Conservation (phyloP, 108 stramenopile genomes). For the Skeletonema costatum region DNA sequence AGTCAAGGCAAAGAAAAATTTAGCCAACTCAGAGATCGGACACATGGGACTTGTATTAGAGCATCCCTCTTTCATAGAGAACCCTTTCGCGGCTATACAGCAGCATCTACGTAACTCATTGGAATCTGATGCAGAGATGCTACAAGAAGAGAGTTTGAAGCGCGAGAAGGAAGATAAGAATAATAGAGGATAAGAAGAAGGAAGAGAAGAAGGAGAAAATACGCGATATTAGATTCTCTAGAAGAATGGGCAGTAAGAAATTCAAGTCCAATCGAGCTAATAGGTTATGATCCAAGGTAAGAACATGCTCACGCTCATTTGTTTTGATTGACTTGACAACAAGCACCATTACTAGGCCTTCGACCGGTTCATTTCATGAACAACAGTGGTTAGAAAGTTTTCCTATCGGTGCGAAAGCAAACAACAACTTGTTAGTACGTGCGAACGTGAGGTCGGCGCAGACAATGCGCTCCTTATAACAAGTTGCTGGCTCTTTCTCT, state of each 20-base stretch:
- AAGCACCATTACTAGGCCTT: slow-evolving; percentile 45
- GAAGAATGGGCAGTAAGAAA: slow-evolving; percentile 35
- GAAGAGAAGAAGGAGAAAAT: slow-evolving; percentile 53
- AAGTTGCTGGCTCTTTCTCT: slow-evolving; percentile 31
- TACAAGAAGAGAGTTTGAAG: slow-evolving; percentile 39
- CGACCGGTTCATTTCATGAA: slow-evolving; percentile 8
- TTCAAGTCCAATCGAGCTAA: slow-evolving; percentile 12
- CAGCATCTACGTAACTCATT: slow-evolving; percentile 80
- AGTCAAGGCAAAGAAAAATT: slow-evolving; percentile 60
- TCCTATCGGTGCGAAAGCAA: slow-evolving; percentile 35
- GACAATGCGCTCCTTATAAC: slow-evolving; percentile 32
- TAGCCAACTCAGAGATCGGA: slow-evolving; percentile 62
- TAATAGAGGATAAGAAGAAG: slow-evolving; percentile 33
- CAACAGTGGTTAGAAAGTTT: slow-evolving; percentile 35
- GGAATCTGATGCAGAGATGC: slow-evolving; percentile 45
- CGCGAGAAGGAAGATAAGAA: slow-evolving; percentile 28
- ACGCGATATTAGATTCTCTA: slow-evolving; percentile 13
- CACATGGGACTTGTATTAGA: slow-evolving; percentile 74
- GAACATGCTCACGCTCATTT: background rate
- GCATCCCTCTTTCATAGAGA: slow-evolving; percentile 74
- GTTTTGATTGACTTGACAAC: slow-evolving; percentile 2
- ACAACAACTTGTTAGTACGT: slow-evolving; percentile 22
- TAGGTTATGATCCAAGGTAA: slow-evolving; percentile 9
- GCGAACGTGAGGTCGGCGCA: slow-evolving; percentile 38
- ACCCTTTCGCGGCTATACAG: slow-evolving; percentile 81